Conservation (phyloP, 2,329 filamentous ascomycete species). For the Pseudogymnoascus sp. region DNA sequence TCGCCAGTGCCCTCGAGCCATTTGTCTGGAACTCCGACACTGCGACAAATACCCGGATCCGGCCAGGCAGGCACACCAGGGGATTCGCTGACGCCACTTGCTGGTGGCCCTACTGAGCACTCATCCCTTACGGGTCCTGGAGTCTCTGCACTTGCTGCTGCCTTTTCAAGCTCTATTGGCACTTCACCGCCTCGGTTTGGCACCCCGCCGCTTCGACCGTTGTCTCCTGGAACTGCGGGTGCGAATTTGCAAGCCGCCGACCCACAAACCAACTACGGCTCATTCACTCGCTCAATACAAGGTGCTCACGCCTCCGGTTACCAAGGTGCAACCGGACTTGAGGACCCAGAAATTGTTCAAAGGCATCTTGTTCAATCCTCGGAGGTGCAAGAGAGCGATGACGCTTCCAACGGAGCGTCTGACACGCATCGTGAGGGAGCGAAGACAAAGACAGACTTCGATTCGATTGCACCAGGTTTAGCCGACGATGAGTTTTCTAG, state of each 20-base stretch:
- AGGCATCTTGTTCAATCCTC: slow-evolving; percentile 76
- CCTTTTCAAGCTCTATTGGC: slow-evolving; percentile 68
- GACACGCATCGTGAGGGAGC: slow-evolving; percentile 30
- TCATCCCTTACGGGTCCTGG: slow-evolving; percentile 66
- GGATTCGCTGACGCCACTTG: slow-evolving; percentile 51
- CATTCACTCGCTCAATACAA: slow-evolving; percentile 51
- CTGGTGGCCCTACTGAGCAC: slow-evolving; percentile 46
- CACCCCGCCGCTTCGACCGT: slow-evolving; percentile 47
- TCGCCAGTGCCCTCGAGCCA: slow-evolving; percentile 43
- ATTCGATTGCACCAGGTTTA: slow-evolving; percentile 28
- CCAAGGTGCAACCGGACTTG: slow-evolving; percentile 54
- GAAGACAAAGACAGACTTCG: slow-evolving; percentile 25
- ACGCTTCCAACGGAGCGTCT: slow-evolving; percentile 19
- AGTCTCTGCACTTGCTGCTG: slow-evolving; percentile 79
- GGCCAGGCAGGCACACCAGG: slow-evolving; percentile 36
- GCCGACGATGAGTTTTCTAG: slow-evolving; percentile 86
- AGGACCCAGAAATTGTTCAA: slow-evolving; percentile 86
- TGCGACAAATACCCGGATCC: slow-evolving; percentile 41
- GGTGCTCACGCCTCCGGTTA: slow-evolving; percentile 29
- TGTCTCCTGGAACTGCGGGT: slow-evolving; percentile 48
- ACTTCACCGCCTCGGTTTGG: slow-evolving; percentile 63
- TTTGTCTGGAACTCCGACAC: slow-evolving; percentile 37
- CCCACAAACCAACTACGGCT: slow-evolving; percentile 72
- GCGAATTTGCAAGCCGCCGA: slow-evolving; percentile 30
- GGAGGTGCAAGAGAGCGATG: slow-evolving; percentile 31